These are phyloP conservation scores for Globisporangium uncinulatum DNA, from an alignment of 352 stramenopile genomes.

Conservation along the genomic window DNA sequence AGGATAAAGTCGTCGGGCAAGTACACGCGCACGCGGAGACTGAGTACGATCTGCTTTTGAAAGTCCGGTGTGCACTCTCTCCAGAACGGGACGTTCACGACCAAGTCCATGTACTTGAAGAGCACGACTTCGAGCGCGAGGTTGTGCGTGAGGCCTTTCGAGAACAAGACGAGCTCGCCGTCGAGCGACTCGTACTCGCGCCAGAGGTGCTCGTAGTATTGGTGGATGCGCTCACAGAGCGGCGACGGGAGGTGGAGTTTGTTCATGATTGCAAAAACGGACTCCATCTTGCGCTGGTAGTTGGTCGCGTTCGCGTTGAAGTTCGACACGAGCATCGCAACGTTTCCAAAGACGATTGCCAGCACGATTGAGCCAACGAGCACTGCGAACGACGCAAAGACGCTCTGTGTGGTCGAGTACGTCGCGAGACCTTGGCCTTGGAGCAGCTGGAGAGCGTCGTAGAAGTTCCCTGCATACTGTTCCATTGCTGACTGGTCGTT, in stretches of 20 bases:
- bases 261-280: conserved; percentile 43
- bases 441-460: conserved; percentile 39
- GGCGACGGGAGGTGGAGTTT: conserved; percentile 38
- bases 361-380: conserved; percentile 49
- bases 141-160: conserved; percentile 54
- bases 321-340: conserved; percentile 52
- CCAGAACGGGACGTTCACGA: conserved; percentile 36
- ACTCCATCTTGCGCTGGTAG: conserved; percentile 66
- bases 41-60: conserved; percentile 44
- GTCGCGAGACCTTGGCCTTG: conserved; percentile 41
- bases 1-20: conserved; percentile 63
- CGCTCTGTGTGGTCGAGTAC: conserved; percentile 17
- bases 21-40: conserved; percentile 43
- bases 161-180: conserved; percentile 40
- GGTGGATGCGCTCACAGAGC: conserved; percentile 57
- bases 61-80: conserved; percentile 40
- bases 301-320: conserved; percentile 44
- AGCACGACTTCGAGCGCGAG: conserved; percentile 62
- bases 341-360: conserved; percentile 55
- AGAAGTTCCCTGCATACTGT: conserved; percentile 35
- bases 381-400: conserved; percentile 35
- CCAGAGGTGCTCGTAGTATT: conserved; percentile 70
- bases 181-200: no score
- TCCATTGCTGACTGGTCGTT: conserved; percentile 9
- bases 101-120: conserved; percentile 64